These are phyloP conservation scores for Sesbania bispinosa DNA, from an alignment of 306 rosid species.

Conservation along the genomic window DNA sequence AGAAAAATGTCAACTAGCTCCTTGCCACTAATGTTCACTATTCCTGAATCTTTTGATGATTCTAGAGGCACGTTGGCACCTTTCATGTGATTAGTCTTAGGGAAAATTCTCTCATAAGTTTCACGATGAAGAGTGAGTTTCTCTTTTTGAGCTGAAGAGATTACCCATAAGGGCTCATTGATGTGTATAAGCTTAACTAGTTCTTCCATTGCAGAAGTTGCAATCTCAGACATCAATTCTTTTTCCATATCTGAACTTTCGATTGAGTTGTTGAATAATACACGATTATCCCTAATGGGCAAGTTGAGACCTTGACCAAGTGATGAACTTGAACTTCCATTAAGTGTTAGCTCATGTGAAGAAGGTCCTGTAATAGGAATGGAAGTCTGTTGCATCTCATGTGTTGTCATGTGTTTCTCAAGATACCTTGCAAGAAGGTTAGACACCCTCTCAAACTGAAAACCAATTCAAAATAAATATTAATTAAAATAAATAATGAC, in stretches of 20 bases:
- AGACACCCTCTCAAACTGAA: constrained; percentile 50
- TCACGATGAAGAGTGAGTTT: constrained; percentile 34
- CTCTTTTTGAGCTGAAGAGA: constrained; percentile 20
- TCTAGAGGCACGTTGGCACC: constrained; percentile 36
- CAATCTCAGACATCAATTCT: constrained; percentile 44
- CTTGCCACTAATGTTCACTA: constrained; percentile 34
- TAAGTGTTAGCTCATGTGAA: constrained; percentile 9
- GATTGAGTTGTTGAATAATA: neutral
- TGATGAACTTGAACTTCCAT: constrained; percentile 10
- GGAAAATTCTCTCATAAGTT: constrained; percentile 44
- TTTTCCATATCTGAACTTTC: constrained; percentile 18
- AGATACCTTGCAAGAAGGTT: constrained; percentile 37
- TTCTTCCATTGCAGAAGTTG: constrained; percentile 43
- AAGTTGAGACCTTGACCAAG: too few relatives aligned
- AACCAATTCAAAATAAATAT: neutral
- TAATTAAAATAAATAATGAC: neutral
- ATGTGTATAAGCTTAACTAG: constrained; percentile 34
- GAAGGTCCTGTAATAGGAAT: constrained; percentile 26
- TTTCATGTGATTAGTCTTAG: constrained; percentile 30
- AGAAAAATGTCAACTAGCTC: constrained; percentile 51
- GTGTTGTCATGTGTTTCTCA: constrained; percentile 44
- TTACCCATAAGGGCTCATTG: constrained; percentile 56
- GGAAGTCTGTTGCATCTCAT: constrained; percentile 21
- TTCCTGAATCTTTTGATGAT: constrained; percentile 59
- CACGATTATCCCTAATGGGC: neutral